phyloP scores from a whole-genome alignment of 805 yeast genomes.

The Spathaspora boniae region DNA sequence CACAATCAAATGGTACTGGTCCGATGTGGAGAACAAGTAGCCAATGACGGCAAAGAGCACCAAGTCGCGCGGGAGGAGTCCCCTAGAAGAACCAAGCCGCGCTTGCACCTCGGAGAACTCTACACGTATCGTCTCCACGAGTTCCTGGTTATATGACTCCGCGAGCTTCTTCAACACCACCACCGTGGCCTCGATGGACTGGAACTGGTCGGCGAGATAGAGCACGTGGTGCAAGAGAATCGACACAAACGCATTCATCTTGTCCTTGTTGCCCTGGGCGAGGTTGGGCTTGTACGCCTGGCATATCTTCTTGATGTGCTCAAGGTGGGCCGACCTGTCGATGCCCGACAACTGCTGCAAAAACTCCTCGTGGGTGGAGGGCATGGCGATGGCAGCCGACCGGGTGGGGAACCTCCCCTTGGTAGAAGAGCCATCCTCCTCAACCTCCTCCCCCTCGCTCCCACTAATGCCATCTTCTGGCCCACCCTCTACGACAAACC shows the following conservation, averaged over 20 bases:
- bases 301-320: conserved; percentile 52
- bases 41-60: conserved; percentile 72
- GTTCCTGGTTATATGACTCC: conserved; percentile 58
- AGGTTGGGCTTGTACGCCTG: conserved; percentile 68
- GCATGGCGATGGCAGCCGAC: conserved; percentile 21
- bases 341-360: conserved; percentile 28
- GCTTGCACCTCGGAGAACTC: conserved; percentile 54
- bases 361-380: conserved; percentile 28
- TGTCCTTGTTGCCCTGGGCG: conserved; percentile 78
- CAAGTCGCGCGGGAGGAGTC: conserved; percentile 43
- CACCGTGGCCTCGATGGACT: conserved; percentile 40
- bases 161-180: conserved; percentile 54
- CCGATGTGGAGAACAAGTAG: conserved; percentile 84
- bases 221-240: conserved; percentile 63
- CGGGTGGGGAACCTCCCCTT: too few relatives aligned
- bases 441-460: conserved; percentile 35
- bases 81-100: conserved; percentile 34
- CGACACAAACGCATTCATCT: conserved; percentile 58
- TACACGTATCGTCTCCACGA: conserved; percentile 61
- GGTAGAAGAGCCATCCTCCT: conserved; percentile 28
- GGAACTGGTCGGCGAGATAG: conserved; percentile 30
- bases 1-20: conserved; percentile 86
- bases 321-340: conserved; percentile 41
- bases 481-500: conserved; percentile 33
- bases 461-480: too few relatives aligned